Conservation (phyloP, 2,329 filamentous ascomycete species). For the Fusarium palustre region DNA sequence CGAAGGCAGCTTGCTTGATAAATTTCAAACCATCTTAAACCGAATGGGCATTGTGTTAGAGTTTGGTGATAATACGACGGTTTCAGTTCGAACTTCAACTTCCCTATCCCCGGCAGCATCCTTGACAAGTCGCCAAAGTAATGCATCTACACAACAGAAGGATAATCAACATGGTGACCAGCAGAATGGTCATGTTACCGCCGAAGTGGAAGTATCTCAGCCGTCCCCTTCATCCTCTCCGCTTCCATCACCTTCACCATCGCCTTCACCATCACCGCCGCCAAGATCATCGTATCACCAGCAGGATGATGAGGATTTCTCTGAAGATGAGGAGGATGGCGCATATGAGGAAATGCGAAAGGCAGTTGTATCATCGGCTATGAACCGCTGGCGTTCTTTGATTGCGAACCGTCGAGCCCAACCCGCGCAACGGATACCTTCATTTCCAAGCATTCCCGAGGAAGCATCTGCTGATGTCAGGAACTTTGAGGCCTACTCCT, state of each 20-base stretch:
- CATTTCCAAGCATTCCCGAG: conserved; percentile 28
- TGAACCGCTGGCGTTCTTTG: conserved; percentile 44
- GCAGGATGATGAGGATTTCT: conserved; percentile 15
- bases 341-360: conserved; percentile 33
- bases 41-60: conserved; percentile 80
- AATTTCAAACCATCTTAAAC: conserved; percentile 75
- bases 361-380: conserved; percentile 39
- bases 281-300: conserved; percentile 5
- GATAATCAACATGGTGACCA: conserved; percentile 1
- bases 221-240: conserved; percentile 9
- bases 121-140: conserved; percentile 37
- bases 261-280: conserved; percentile 3
- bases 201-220: conserved; percentile 7
- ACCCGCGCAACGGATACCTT: conserved; percentile 22
- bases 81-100: conserved; percentile 43
- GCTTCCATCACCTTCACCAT: conserved; percentile 1
- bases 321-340: conserved; percentile 32
- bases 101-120: conserved; percentile 41
- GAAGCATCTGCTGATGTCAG: conserved; percentile 28
- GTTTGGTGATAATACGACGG: conserved; percentile 57
- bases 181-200: conserved; percentile 21
- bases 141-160: conserved; percentile 4
- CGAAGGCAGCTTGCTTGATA: conserved; percentile 70
- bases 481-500: conserved; percentile 26
- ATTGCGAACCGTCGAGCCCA: conserved; percentile 30